Evolutionary conservation across 2,329 filamentous ascomycete genomes (phyloP).

Genomic region (Penicillium sp.): DNA sequence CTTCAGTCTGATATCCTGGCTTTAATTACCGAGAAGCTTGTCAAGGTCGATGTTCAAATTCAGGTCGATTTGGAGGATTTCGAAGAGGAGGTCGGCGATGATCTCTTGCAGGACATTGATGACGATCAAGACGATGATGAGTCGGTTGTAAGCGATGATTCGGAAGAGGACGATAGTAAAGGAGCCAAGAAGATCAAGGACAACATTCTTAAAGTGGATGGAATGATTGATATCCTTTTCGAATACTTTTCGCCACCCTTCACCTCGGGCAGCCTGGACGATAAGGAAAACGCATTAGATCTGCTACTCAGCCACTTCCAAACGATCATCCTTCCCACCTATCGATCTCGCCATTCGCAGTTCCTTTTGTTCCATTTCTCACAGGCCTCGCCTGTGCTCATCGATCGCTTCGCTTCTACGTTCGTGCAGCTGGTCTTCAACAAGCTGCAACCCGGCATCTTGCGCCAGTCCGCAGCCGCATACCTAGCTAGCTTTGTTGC

Average conservation of each 20-base stretch:
- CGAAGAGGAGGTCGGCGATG: slow-evolving; percentile 80
- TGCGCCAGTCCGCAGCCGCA: slow-evolving; percentile 81
- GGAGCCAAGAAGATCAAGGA: slow-evolving; percentile 70
- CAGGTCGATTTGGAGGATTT: slow-evolving; percentile 90
- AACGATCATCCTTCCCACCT: slow-evolving; percentile 83
- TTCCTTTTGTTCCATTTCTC: slow-evolving; percentile 96
- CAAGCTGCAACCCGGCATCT: slow-evolving; percentile 65
- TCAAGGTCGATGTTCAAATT: slow-evolving; percentile 94
- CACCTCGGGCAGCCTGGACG: slow-evolving; percentile 63
- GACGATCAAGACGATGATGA: slow-evolving; percentile 65
- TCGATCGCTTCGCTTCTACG: slow-evolving; percentile 77
- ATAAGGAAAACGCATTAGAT: slow-evolving; percentile 71
- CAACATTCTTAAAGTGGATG: slow-evolving; percentile 87
- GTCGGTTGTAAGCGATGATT: slow-evolving; percentile 61
- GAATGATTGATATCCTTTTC: slow-evolving; percentile 84
- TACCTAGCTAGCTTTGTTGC: slow-evolving; percentile 95
- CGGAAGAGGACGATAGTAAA: slow-evolving; percentile 47
- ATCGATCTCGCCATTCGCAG: slow-evolving; percentile 88
- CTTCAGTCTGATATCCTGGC: slow-evolving; percentile 78
- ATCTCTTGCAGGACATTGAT: slow-evolving; percentile 56
- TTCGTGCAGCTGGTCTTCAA: slow-evolving; percentile 73
- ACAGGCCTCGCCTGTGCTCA: slow-evolving; percentile 73
- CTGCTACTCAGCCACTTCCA: slow-evolving; percentile 82
- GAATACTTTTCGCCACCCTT: slow-evolving; percentile 75
- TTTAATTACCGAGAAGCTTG: slow-evolving; percentile 78